A percentile compares a stretch with the other conserved stretches of the same genome.
Conservation (phyloP, 2,329 filamentous ascomycete species). For the Rosellinia necatrix region DNA sequence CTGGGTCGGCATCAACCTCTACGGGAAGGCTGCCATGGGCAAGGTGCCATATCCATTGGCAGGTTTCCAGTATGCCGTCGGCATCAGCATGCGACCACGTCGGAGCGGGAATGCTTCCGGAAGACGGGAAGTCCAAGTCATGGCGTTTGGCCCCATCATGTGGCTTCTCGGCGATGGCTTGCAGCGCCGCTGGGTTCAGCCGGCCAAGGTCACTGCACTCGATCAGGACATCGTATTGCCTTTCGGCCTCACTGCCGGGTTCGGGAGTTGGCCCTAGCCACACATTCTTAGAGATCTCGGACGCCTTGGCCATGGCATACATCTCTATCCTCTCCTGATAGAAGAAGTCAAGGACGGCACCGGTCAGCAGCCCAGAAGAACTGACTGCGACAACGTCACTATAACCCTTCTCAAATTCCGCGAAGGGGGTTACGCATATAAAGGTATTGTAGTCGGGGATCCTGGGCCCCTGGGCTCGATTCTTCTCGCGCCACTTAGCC, state of each 20-base stretch:
- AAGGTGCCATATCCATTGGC: constrained; percentile 86
- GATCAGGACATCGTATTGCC: constrained; percentile 81
- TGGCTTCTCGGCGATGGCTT: constrained; percentile 62
- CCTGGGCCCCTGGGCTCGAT: constrained; percentile 58
- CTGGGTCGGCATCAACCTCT: constrained; percentile 40
- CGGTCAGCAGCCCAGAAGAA: constrained; percentile 71
- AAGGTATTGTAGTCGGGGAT: constrained; percentile 84
- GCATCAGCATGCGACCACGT: constrained; percentile 83
- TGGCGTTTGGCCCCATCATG: constrained; percentile 47
- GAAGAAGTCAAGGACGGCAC: constrained; percentile 84
- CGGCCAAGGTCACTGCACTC: constrained; percentile 87
- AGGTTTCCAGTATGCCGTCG: constrained; percentile 82
- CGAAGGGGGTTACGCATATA: constrained; percentile 67
- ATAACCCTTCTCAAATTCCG: constrained; percentile 71
- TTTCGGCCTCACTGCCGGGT: constrained; percentile 59
- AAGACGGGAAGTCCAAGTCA: constrained; percentile 83
- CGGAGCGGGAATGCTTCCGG: constrained; percentile 86
- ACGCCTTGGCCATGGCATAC: constrained; percentile 88
- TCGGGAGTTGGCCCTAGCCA: constrained; percentile 90
- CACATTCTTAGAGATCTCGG: constrained; percentile 87
- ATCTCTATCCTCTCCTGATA: constrained; percentile 89
- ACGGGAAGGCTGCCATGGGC: constrained; percentile 65
- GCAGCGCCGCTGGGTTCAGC: constrained; percentile 70
- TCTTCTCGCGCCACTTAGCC: constrained; percentile 70
- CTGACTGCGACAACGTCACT: constrained; percentile 76